phyloP scores from a whole-genome alignment of 805 yeast species.

The Pachysolen tannophilus region DNA sequence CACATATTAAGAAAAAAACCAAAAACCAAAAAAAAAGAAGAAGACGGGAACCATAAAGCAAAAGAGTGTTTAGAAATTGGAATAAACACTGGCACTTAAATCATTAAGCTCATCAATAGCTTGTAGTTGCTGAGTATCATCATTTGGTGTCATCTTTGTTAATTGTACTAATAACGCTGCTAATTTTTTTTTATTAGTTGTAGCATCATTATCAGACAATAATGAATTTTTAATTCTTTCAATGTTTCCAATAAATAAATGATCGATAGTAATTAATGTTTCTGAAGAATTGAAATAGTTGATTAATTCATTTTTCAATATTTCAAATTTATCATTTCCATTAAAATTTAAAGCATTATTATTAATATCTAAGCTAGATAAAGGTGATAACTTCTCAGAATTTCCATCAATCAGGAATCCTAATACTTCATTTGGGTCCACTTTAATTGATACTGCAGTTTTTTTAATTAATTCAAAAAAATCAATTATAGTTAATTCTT shows the following conservation, averaged over 20 bases:
- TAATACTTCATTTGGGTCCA: constrained; percentile 11
- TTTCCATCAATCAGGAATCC: too few species aligned
- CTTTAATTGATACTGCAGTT: constrained; percentile 22
- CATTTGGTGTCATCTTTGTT: constrained; percentile 46
- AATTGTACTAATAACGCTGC: constrained; percentile 67
- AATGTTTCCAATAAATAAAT: constrained; percentile 21
- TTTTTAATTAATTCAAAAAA: constrained; percentile 38
- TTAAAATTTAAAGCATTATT: constrained; percentile 14
- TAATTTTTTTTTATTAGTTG: constrained; percentile 28
- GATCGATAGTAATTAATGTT: constrained; percentile 22
- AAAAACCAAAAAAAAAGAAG: too few species aligned
- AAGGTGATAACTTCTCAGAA: constrained; percentile 12
- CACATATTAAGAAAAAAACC: too few species aligned
- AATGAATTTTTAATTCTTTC: background rate
- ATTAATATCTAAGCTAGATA: constrained; percentile 7
- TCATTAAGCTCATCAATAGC: constrained; percentile 66
- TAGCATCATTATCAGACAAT: constrained; percentile 4
- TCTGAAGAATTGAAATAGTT: constrained; percentile 20
- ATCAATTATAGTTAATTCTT: constrained; percentile 57
- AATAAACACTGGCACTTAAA: constrained; percentile 82
- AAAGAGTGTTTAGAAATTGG: constrained; percentile 68
- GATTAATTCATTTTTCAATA: constrained; percentile 21
- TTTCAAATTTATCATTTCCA: constrained; percentile 20
- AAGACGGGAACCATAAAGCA: too few species aligned
- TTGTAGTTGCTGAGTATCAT: constrained; percentile 32